Evolutionary conservation across 1,284 basidiomycete species (phyloP).

Genomic region (Porodaedalea pini): DNA sequence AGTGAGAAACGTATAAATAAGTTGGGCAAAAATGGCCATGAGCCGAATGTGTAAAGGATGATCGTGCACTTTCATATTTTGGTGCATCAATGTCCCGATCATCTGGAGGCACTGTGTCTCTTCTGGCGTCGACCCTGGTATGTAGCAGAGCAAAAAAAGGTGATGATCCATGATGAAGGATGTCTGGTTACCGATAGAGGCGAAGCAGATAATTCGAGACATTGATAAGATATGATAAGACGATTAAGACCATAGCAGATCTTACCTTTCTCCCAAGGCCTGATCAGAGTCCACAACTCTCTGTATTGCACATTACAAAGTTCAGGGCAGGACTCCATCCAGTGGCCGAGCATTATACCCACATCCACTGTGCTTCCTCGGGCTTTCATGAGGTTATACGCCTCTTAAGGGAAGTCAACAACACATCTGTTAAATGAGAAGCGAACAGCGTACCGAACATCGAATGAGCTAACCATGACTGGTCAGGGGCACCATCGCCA

Average conservation of each 20-base stretch:
- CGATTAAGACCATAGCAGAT: neutral
- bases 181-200: neutral
- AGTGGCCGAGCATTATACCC: constrained; percentile 11
- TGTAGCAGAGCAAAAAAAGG: no score
- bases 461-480: constrained; percentile 22
- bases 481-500: constrained; percentile 19
- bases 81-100: constrained; percentile 22
- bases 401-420: constrained; percentile 14
- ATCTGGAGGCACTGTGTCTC: constrained; percentile 18
- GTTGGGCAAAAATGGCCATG: no score
- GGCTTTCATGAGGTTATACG: constrained; percentile 20
- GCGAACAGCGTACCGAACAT: constrained; percentile 20
- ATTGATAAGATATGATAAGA: neutral
- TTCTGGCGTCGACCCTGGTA: constrained; percentile 15
- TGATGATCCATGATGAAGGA: no score
- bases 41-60: no score
- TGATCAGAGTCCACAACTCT: constrained; percentile 21
- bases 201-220: neutral
- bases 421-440: neutral
- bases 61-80: constrained; percentile 20
- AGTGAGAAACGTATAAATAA: neutral
- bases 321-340: constrained; percentile 14
- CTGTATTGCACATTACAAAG: constrained; percentile 17
- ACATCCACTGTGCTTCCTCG: constrained; percentile 16
- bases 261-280: constrained; percentile 23